Conservation (phyloP, 495 filamentous ascomycete species). For the Neurospora sp. region DNA sequence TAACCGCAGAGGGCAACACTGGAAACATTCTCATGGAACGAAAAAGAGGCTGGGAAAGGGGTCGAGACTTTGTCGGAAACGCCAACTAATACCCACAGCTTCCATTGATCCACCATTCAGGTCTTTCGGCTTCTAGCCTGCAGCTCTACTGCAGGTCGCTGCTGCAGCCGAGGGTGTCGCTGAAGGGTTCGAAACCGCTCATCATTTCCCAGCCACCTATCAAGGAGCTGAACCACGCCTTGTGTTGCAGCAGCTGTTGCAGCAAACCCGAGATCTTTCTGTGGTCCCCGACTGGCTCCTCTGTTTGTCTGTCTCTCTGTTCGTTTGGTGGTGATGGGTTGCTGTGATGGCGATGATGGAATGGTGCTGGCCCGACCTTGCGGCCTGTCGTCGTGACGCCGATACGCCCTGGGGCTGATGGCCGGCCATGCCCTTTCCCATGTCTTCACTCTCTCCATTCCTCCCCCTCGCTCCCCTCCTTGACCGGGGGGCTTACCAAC, state of each 20-base stretch:
- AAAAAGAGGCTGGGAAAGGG: slow-evolving; percentile 18
- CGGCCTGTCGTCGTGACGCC: background rate
- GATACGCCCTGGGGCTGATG: background rate
- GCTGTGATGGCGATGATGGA: background rate
- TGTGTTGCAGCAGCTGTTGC: slow-evolving; percentile 8
- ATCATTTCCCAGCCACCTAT: slow-evolving; percentile 8
- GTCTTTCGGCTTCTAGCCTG: slow-evolving; percentile 10
- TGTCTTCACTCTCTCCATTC: background rate
- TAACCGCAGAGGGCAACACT: slow-evolving; percentile 11
- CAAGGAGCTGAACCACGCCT: background rate
- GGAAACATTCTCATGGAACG: slow-evolving; percentile 1
- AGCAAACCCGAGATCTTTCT: slow-evolving; percentile 15
- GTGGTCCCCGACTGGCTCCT: slow-evolving; percentile 1
- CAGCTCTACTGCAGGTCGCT: slow-evolving; percentile 12
- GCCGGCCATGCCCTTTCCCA: background rate
- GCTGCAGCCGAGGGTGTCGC: slow-evolving; percentile 15
- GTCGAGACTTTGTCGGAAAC: background rate
- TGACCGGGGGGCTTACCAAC: background rate
- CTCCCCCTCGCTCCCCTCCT: background rate
- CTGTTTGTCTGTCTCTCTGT: background rate
- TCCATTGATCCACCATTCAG: slow-evolving; percentile 12
- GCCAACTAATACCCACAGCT: slow-evolving; percentile 14
- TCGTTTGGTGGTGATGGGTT: background rate
- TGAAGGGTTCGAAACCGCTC: background rate
- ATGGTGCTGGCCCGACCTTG: background rate